Evolutionary conservation across 129 eudicot species (phyloP).

Genomic region (Saposhnikovia divaricata): DNA sequence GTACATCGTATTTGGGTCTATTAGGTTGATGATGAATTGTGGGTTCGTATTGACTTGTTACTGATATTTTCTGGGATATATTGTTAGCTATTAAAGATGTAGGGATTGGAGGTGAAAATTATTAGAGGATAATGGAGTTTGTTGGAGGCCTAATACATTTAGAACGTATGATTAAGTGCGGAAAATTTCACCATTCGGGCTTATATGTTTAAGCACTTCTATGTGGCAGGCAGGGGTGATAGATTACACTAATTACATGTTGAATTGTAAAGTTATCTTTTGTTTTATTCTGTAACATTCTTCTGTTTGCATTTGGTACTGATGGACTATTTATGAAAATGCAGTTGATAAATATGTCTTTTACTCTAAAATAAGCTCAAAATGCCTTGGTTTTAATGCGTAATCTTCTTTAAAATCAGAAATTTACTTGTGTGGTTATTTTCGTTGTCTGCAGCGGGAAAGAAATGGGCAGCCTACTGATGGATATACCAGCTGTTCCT

Average conservation of each 20-base stretch:
- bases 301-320: neutral
- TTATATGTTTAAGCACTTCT: too few relatives aligned
- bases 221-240: too few relatives aligned
- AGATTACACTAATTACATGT: neutral
- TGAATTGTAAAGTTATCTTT: neutral
- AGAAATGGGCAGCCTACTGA: conserved; percentile 42
- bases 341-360: neutral
- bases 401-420: neutral
- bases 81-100: neutral
- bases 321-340: neutral
- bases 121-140: neutral
- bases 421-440: neutral
- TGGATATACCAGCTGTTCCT: conserved; percentile 32
- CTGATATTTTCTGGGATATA: neutral
- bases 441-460: conserved; percentile 43
- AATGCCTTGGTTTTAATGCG: neutral
- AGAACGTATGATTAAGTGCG: too few relatives aligned
- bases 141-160: neutral
- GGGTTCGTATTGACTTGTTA: neutral
- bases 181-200: too few relatives aligned
- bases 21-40: neutral
- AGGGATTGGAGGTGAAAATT: neutral
- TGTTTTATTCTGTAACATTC: neutral
- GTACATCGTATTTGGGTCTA: too few relatives aligned
- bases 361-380: neutral